Conservation (phyloP, 345 rosid genomes). For the Dipteronia sinensis region DNA sequence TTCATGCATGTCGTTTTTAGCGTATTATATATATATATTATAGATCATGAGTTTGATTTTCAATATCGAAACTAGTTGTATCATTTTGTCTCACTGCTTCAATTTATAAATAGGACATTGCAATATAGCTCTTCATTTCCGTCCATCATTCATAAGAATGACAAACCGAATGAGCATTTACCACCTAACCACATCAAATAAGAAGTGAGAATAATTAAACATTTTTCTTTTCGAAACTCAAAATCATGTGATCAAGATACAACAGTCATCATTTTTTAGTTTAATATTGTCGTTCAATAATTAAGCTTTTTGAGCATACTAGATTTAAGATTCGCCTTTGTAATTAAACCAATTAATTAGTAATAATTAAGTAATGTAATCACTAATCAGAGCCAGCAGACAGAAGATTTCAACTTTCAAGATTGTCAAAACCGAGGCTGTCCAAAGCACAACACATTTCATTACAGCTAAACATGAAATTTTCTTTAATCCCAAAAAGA, state of each 20-base stretch:
- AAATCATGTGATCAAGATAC: neutral
- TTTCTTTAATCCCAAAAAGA: neutral
- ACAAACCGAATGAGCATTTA: too few relatives aligned
- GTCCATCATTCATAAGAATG: too few relatives aligned
- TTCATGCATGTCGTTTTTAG: neutral
- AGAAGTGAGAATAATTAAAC: neutral
- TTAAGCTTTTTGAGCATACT: neutral
- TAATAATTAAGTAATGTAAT: neutral
- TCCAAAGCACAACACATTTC: neutral
- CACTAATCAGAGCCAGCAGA: constrained; percentile 5
- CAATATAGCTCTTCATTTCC: too few relatives aligned
- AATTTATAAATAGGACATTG: too few relatives aligned
- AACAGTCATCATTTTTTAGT: too few relatives aligned
- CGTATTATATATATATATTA: neutral
- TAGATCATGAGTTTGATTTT: neutral
- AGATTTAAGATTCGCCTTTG: neutral
- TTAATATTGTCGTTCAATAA: too few relatives aligned
- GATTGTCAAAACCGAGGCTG: constrained; percentile 24
- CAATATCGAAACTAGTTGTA: constrained; percentile 1
- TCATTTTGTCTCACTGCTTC: neutral
- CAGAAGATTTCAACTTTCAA: constrained; percentile 8
- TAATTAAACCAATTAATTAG: neutral
- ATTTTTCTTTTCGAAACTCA: neutral
- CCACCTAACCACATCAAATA: too few relatives aligned
- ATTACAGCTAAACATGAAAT: constrained; percentile 2